These are phyloP conservation scores for Saksenaea vasiformis DNA, from an alignment of 371 early-diverging fungal genomes.

Conservation along the genomic window DNA sequence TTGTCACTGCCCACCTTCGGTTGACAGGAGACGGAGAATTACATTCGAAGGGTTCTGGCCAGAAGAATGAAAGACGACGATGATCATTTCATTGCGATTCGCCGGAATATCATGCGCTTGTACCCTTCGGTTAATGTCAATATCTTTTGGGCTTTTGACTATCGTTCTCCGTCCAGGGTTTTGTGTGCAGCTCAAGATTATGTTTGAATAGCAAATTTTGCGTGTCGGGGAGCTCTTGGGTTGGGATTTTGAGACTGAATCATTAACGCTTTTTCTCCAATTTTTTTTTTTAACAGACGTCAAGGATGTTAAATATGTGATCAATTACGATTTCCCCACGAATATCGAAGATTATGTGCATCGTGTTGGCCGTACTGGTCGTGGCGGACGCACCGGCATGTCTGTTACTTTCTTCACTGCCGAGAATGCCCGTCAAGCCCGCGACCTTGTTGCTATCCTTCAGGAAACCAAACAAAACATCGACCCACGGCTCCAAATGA, in stretches of 20 bases:
- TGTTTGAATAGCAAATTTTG: conserved; percentile 9
- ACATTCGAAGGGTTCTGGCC: conserved; percentile 4
- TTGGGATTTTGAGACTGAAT: not conserved
- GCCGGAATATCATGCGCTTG: conserved; percentile 5
- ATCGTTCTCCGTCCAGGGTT: conserved; percentile 10
- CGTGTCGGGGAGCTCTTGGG: conserved; percentile 23
- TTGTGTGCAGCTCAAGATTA: conserved; percentile 16
- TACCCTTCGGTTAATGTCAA: conserved; percentile 1
- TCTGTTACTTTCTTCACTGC: conserved; percentile 97
- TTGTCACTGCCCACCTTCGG: conserved; percentile 14
- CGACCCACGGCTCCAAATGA: conserved; percentile 80
- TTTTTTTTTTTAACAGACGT: conserved; percentile 68
- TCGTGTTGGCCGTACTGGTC: conserved; percentile 99
- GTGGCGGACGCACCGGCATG: conserved; percentile 95
- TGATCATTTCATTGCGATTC: conserved; percentile 10
- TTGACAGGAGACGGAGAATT: not conserved
- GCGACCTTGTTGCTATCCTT: conserved; percentile 90
- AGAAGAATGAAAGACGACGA: conserved; percentile 5
- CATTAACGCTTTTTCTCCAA: conserved; percentile 12
- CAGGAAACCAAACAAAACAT: conserved; percentile 95
- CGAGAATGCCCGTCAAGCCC: conserved; percentile 89
- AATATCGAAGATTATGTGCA: conserved; percentile 97
- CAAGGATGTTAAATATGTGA: conserved; percentile 93
- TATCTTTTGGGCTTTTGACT: conserved; percentile 2
- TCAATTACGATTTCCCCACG: conserved; percentile 97